These are phyloP conservation scores for Candida albicans DNA, from an alignment of 1,139 yeast species.

Conservation along the genomic window DNA sequence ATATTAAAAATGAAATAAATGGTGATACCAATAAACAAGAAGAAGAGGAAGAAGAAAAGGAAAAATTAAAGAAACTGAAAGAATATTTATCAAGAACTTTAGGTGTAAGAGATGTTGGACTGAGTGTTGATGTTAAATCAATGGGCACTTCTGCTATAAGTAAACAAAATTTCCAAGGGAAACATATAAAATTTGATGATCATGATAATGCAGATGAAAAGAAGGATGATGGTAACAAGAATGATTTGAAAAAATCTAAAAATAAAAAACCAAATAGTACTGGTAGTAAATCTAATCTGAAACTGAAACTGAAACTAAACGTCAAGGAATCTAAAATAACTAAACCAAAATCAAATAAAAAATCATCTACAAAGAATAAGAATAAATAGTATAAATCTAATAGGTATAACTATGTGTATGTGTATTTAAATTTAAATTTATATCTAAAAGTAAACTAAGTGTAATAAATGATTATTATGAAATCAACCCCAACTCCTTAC, in stretches of 20 bases:
- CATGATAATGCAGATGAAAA: constrained; percentile 10
- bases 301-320: too few species aligned
- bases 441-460: constrained; percentile 1
- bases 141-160: constrained; percentile 55
- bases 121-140: background rate
- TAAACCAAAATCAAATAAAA: background rate
- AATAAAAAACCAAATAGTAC: background rate
- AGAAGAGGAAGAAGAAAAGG: constrained; percentile 15
- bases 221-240: background rate
- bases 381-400: background rate
- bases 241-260: background rate
- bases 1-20: constrained; percentile 23
- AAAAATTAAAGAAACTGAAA: constrained; percentile 34
- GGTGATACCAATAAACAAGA: constrained; percentile 19
- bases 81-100: constrained; percentile 48
- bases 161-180: constrained; percentile 54
- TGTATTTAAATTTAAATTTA: background rate
- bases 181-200: constrained; percentile 53
- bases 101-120: constrained; percentile 28
- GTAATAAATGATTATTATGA: background rate
- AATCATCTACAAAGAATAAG: constrained; percentile 2
- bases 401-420: background rate
- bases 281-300: too few species aligned
- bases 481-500: background rate
- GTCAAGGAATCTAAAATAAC: too few species aligned